These are phyloP conservation scores for Backusella morwellensis DNA, from an alignment of 192 early-diverging fungal genomes.

Conservation along the genomic window DNA sequence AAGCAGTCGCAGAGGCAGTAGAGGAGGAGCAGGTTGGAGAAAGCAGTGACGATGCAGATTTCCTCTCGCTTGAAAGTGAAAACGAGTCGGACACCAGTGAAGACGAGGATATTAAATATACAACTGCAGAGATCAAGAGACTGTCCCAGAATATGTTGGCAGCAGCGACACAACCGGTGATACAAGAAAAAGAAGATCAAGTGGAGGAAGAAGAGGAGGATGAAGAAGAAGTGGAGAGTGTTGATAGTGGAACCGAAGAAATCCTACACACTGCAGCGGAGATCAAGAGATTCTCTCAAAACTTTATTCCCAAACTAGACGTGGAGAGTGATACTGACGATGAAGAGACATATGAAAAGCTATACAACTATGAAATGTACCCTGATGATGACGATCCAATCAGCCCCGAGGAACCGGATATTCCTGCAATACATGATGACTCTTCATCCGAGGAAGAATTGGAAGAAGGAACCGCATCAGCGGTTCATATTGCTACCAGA, in stretches of 20 bases:
- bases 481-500: constrained; percentile 5
- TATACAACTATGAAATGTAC: background rate
- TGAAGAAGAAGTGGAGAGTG: background rate
- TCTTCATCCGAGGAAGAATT: background rate
- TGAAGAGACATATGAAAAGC: background rate
- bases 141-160: background rate
- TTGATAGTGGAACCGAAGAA: background rate
- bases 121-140: background rate
- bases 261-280: background rate
- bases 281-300: background rate
- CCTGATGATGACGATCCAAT: background rate
- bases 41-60: background rate
- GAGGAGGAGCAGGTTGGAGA: background rate
- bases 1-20: background rate
- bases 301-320: background rate
- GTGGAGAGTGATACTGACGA: background rate
- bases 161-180: background rate
- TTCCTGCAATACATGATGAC: background rate
- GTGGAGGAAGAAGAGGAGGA: background rate
- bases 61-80: background rate
- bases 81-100: background rate
- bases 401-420: background rate
- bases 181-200: background rate
- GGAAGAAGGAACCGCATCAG: background rate
- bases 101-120: background rate